Conservation (phyloP, 345 rosid genomes). For the Euclidium syriacum region DNA sequence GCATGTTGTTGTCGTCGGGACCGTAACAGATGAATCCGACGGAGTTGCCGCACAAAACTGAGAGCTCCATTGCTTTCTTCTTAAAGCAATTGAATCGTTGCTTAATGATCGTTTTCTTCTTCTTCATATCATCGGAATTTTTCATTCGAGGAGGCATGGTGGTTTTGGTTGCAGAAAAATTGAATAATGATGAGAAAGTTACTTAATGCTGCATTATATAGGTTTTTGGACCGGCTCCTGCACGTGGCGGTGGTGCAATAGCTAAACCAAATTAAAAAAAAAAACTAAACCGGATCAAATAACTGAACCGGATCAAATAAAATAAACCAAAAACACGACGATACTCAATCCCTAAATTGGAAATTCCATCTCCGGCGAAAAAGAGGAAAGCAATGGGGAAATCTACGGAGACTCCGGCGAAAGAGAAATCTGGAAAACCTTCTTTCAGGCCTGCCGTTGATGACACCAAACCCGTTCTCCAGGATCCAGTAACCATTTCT, state of each 20-base stretch:
- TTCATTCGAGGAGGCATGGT: too few species aligned
- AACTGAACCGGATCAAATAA: too few species aligned
- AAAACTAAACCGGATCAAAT: too few species aligned
- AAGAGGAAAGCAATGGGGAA: slow-evolving; percentile 15
- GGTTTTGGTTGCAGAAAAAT: too few species aligned
- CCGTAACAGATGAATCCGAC: neutral
- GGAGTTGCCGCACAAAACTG: neutral
- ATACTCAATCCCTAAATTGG: neutral
- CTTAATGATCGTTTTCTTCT: too few species aligned
- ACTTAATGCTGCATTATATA: too few species aligned
- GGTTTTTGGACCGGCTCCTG: too few species aligned
- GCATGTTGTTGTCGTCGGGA: neutral
- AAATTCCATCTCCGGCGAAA: slow-evolving; percentile 6
- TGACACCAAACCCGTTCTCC: slow-evolving; percentile 70
- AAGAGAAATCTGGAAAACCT: slow-evolving; percentile 39
- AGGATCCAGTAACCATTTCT: slow-evolving; percentile 53
- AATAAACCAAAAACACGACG: neutral
- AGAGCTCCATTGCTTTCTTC: neutral
- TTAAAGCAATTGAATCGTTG: too few species aligned
- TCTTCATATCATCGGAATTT: too few species aligned
- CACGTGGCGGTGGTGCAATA: too few species aligned
- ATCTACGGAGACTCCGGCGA: slow-evolving; percentile 24
- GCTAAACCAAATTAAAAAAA: too few species aligned
- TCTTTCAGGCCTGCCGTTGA: slow-evolving; percentile 57
- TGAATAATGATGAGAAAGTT: too few species aligned